phyloP scores from a whole-genome alignment of 192 early-diverging fungal genomes.

The Coemansia brasiliensis region DNA sequence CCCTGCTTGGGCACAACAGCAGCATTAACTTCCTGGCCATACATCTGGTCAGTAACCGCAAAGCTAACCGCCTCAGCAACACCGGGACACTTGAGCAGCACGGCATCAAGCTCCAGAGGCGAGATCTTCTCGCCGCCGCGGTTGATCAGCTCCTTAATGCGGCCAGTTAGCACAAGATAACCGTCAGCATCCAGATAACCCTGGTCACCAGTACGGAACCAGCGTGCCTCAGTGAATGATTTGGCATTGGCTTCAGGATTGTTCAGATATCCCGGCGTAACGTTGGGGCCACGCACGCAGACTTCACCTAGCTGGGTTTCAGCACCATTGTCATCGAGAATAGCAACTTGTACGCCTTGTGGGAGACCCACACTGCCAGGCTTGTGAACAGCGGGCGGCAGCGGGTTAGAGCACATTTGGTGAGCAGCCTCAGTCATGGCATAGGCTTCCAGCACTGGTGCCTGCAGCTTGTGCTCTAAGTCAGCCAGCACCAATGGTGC shows the following conservation, averaged over 20 bases:
- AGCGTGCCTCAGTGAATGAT: constrained; percentile 64
- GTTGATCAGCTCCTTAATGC: constrained; percentile 90
- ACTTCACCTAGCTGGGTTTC: constrained; percentile 66
- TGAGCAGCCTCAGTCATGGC: constrained; percentile 90
- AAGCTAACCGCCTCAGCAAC: constrained; percentile 77
- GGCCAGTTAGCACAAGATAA: constrained; percentile 76
- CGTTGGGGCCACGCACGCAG: constrained; percentile 79
- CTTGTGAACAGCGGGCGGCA: constrained; percentile 68
- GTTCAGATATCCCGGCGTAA: constrained; percentile 76
- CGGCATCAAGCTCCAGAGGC: constrained; percentile 79
- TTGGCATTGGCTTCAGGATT: constrained; percentile 65
- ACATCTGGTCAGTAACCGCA: constrained; percentile 72
- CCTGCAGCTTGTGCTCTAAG: constrained; percentile 64
- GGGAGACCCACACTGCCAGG: constrained; percentile 77
- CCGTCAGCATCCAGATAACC: constrained; percentile 77
- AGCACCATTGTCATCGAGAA: constrained; percentile 58
- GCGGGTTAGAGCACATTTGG: constrained; percentile 81
- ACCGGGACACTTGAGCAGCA: constrained; percentile 66
- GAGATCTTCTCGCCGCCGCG: constrained; percentile 90
- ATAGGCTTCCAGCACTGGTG: constrained; percentile 80
- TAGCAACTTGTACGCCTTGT: constrained; percentile 72
- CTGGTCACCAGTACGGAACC: constrained; percentile 86
- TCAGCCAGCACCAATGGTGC: constrained; percentile 67
- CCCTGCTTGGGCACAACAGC: constrained; percentile 63
- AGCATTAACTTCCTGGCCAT: constrained; percentile 81